phyloP scores from a whole-genome alignment of 176 grass and related monocot genomes.

The Aegilops speltoides region DNA sequence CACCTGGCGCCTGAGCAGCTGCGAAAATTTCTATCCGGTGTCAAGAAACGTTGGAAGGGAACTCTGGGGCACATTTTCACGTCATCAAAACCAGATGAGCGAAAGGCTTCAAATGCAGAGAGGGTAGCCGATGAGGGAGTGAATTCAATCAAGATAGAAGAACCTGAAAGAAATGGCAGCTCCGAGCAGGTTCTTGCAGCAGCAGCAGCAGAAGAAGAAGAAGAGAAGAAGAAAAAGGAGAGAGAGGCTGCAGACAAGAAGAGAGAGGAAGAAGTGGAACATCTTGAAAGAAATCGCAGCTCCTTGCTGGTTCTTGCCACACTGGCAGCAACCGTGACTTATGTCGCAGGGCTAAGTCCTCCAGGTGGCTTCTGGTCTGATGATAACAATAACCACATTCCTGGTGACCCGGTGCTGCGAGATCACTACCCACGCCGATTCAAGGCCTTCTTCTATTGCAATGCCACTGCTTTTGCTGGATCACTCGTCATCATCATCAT shows the following conservation, averaged over 20 bases:
- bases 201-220: too few species aligned
- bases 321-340: constrained; percentile 35
- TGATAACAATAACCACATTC: constrained; percentile 10
- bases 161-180: neutral
- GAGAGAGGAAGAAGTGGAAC: neutral
- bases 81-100: neutral
- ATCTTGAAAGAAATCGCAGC: constrained; percentile 32
- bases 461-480: constrained; percentile 48
- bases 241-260: neutral
- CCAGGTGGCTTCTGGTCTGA: constrained; percentile 51
- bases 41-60: neutral
- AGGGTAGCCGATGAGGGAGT: neutral
- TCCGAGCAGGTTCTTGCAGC: constrained; percentile 35
- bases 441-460: constrained; percentile 40
- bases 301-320: constrained; percentile 44
- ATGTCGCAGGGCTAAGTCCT: constrained; percentile 33
- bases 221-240: neutral
- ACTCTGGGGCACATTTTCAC: neutral
- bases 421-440: constrained; percentile 33
- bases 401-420: constrained; percentile 34
- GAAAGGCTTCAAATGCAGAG: too few species aligned
- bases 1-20: constrained; percentile 30
- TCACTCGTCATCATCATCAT: constrained; percentile 50
- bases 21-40: neutral
- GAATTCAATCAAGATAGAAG: neutral